Evolutionary conservation across 306 rosid genomes (phyloP).

Genomic region (Dalbergia cochinchinensis): DNA sequence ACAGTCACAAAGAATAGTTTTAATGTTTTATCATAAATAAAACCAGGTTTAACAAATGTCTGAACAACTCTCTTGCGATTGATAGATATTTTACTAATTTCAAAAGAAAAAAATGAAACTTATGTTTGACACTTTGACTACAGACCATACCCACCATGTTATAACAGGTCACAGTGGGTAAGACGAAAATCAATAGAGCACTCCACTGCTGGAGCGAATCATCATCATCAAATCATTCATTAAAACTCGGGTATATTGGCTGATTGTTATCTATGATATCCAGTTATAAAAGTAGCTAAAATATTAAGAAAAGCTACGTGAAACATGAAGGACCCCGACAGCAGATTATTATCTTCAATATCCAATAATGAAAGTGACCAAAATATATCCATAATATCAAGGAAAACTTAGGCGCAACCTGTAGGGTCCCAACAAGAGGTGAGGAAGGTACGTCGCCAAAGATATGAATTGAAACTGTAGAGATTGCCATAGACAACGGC

Average conservation of each 20-base stretch:
- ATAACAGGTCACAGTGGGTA: slow-evolving; percentile 8
- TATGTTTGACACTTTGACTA: background rate
- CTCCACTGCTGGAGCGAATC: slow-evolving; percentile 12
- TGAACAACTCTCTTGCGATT: slow-evolving; percentile 23
- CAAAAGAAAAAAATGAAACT: slow-evolving; percentile 7
- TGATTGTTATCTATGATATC: slow-evolving; percentile 12
- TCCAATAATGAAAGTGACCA: slow-evolving; percentile 15
- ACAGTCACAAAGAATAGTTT: background rate
- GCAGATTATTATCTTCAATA: slow-evolving; percentile 31
- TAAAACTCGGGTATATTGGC: slow-evolving; percentile 12
- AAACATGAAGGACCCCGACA: slow-evolving; percentile 48
- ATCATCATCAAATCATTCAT: background rate
- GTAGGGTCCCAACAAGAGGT: slow-evolving; percentile 92
- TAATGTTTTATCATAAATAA: background rate
- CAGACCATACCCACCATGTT: slow-evolving; percentile 27
- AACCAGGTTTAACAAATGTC: slow-evolving; percentile 35
- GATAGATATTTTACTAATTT: background rate
- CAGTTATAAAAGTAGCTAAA: slow-evolving; percentile 8
- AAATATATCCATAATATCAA: slow-evolving; percentile 25
- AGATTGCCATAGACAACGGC: slow-evolving; percentile 89
- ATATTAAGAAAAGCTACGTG: slow-evolving; percentile 34
- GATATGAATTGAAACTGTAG: slow-evolving; percentile 88
- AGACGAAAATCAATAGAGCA: slow-evolving; percentile 23
- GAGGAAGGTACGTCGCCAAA: slow-evolving; percentile 97
- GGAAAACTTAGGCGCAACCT: slow-evolving; percentile 63